Evolutionary conservation across 73 alveolate species (phyloP).

Genomic region (Stentor roeselii): DNA sequence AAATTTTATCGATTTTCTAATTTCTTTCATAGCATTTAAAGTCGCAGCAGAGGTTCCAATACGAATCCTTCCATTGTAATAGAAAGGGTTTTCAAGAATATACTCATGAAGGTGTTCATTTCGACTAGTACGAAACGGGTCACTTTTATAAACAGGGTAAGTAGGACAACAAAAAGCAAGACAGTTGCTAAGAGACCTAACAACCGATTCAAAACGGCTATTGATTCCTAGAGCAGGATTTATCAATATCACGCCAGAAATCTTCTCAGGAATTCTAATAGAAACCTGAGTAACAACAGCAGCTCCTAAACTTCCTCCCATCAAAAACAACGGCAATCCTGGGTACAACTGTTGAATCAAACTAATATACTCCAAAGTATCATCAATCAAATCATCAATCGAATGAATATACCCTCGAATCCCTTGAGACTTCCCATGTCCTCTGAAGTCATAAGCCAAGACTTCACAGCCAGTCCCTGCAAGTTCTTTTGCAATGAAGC

Average conservation of each 20-base stretch:
- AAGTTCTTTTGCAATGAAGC: neutral
- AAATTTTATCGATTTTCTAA: neutral
- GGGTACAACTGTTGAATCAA: neutral
- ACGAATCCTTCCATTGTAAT: neutral
- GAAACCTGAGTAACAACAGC: neutral
- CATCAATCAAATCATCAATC: neutral
- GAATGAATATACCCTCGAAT: neutral
- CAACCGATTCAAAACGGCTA: neutral
- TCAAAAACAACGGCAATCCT: neutral
- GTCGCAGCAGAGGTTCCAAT: neutral
- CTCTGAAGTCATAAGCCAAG: neutral
- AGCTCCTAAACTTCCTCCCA: slow-evolving; percentile 22
- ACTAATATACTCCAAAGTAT: neutral
- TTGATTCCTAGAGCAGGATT: neutral
- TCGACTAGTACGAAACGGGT: neutral
- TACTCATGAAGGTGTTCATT: neutral
- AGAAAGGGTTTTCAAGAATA: neutral
- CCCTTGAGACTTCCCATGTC: slow-evolving; percentile 9
- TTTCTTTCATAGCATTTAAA: neutral
- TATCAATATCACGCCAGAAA: neutral
- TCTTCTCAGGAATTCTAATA: neutral
- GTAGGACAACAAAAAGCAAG: slow-evolving; percentile 2
- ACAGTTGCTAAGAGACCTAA: neutral
- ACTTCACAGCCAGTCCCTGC: slow-evolving; percentile 11
- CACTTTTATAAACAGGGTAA: neutral